Percentiles rank a stretch among this genome's conserved stretches.
Evolutionary conservation across 2,329 filamentous ascomycete species (phyloP).

Genomic region (Cladosporium sp.): DNA sequence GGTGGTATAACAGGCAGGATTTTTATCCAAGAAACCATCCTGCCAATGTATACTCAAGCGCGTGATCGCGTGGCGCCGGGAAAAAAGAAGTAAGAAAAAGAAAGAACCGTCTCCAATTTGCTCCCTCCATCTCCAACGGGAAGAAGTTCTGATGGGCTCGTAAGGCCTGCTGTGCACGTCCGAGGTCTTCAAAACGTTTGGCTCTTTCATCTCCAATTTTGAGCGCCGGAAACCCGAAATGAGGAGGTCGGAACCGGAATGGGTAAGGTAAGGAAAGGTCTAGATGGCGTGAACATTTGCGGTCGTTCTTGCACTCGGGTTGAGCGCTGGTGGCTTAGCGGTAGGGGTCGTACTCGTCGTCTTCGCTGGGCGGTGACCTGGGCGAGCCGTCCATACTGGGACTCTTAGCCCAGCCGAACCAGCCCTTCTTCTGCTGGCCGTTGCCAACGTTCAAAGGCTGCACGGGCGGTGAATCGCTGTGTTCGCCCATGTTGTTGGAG

Average conservation of each 20-base stretch:
- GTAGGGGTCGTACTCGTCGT: slow-evolving; percentile 24
- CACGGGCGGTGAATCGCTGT: slow-evolving; percentile 7
- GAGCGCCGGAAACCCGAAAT: neutral
- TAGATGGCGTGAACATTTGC: neutral
- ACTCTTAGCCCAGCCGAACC: slow-evolving; percentile 22
- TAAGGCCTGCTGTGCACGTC: neutral
- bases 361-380: slow-evolving; percentile 2
- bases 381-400: slow-evolving; percentile 16
- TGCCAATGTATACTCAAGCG: neutral
- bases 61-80: neutral
- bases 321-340: slow-evolving; percentile 1
- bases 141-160: neutral
- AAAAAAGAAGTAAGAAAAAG: neutral
- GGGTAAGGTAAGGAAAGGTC: neutral
- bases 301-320: neutral
- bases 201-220: neutral
- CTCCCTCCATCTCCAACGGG: neutral
- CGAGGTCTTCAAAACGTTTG: neutral
- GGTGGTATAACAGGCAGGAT: neutral
- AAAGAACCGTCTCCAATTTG: neutral
- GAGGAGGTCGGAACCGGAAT: neutral
- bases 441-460: slow-evolving; percentile 10
- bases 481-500: slow-evolving; percentile 1
- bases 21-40: neutral
- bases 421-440: slow-evolving; percentile 20